Evolutionary conservation across 2,329 filamentous ascomycete genomes (phyloP).

Genomic region (Botrytis aclada): DNA sequence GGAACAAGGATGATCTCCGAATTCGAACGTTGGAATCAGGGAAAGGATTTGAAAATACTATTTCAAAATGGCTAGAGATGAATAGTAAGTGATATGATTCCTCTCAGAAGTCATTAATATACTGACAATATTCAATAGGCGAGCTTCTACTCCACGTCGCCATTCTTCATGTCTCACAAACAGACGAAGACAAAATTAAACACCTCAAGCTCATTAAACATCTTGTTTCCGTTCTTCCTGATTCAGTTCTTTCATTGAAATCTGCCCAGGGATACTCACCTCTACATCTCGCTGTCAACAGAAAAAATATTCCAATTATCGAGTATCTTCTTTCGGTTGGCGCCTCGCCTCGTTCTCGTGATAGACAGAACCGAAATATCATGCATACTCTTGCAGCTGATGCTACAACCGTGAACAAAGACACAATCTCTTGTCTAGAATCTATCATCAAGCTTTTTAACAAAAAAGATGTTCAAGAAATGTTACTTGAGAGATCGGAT

Average conservation of each 20-base stretch:
- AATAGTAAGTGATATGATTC: conserved; percentile 48
- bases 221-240: conserved; percentile 59
- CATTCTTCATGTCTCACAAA: conserved; percentile 45
- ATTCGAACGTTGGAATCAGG: conserved; percentile 59
- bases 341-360: conserved; percentile 65
- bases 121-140: conserved; percentile 41
- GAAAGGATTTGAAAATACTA: conserved; percentile 61
- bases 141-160: conserved; percentile 66
- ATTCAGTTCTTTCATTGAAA: conserved; percentile 57
- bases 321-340: conserved; percentile 64
- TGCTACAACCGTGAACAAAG: conserved; percentile 24
- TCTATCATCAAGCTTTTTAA: conserved; percentile 58
- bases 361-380: conserved; percentile 62
- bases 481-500: conserved; percentile 58
- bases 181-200: conserved; percentile 30
- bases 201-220: conserved; percentile 60
- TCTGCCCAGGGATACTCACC: conserved; percentile 60
- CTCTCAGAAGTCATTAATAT: neutral
- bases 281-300: conserved; percentile 61
- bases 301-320: conserved; percentile 51
- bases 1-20: conserved; percentile 57
- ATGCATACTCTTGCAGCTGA: conserved; percentile 55
- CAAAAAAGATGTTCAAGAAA: conserved; percentile 50
- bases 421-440: conserved; percentile 38
- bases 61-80: conserved; percentile 59